Conservation (phyloP, 352 stramenopile genomes). For the Thalassiosira mediterranea region DNA sequence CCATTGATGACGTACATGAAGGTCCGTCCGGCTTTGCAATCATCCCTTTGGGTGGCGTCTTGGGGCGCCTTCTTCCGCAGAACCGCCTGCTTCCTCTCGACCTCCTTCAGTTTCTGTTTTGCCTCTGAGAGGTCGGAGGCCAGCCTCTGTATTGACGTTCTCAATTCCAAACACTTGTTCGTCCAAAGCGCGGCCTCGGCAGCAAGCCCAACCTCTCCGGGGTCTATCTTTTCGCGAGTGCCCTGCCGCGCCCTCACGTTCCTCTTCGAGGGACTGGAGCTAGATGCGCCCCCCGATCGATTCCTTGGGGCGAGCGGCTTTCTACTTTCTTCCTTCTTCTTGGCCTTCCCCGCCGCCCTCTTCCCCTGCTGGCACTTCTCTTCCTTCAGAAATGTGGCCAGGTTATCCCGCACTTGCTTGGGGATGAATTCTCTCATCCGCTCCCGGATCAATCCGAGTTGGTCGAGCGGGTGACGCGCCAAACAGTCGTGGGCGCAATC, state of each 20-base stretch:
- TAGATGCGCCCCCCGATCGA: neutral
- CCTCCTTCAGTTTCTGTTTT: neutral
- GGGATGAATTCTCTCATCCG: neutral
- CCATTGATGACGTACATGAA: no score
- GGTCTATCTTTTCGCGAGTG: neutral
- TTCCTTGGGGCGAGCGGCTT: neutral
- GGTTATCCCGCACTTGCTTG: neutral
- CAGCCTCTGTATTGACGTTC: neutral
- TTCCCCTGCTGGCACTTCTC: neutral
- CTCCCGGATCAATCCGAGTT: neutral
- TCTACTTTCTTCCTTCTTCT: neutral
- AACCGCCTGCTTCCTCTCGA: neutral
- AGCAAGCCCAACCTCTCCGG: neutral
- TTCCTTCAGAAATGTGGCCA: neutral
- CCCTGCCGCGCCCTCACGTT: neutral
- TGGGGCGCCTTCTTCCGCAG: neutral
- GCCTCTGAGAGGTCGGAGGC: neutral
- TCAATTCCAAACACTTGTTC: neutral
- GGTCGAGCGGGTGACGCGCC: neutral
- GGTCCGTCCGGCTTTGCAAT: no score
- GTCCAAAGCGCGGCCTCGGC: no score
- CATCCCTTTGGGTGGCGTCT: no score
- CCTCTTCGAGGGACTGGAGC: neutral
- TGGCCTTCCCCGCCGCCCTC: neutral
- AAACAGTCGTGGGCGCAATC: neutral